Conservation (phyloP, 805 yeast species). For the Metschnikowia colocasiae region DNA sequence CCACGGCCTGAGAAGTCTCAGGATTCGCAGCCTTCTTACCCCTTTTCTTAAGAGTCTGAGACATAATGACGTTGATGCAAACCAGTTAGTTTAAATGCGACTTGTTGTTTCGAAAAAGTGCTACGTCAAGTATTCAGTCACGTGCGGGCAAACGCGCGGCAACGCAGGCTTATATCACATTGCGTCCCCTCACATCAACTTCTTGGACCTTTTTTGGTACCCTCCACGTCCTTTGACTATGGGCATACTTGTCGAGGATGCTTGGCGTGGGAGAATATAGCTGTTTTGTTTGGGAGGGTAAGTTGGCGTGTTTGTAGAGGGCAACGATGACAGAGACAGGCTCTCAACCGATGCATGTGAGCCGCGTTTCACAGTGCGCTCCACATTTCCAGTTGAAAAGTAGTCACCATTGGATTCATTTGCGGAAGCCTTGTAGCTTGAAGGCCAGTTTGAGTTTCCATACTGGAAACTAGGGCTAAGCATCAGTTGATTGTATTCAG, state of each 20-base stretch:
- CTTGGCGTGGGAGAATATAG: conserved; percentile 3
- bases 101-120: background rate
- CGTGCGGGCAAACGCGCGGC: background rate
- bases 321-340: conserved; percentile 5
- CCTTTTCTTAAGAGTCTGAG: conserved; percentile 28
- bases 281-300: background rate
- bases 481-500: background rate
- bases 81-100: background rate
- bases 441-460: background rate
- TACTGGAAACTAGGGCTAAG: conserved; percentile 7
- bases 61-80: conserved; percentile 18
- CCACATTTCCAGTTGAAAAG: background rate
- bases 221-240: conserved; percentile 44
- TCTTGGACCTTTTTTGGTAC: conserved; percentile 40
- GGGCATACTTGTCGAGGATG: conserved; percentile 18
- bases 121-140: background rate
- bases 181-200: conserved; percentile 26
- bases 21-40: conserved; percentile 21
- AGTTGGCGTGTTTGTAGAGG: background rate
- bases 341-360: conserved; percentile 6
- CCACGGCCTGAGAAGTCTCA: conserved; percentile 8
- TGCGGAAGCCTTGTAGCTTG: background rate
- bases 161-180: background rate
- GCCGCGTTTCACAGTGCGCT: background rate
- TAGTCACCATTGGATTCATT: background rate